Conservation (phyloP, 768 basidiomycete genomes). For the Tephrocybe sp. region DNA sequence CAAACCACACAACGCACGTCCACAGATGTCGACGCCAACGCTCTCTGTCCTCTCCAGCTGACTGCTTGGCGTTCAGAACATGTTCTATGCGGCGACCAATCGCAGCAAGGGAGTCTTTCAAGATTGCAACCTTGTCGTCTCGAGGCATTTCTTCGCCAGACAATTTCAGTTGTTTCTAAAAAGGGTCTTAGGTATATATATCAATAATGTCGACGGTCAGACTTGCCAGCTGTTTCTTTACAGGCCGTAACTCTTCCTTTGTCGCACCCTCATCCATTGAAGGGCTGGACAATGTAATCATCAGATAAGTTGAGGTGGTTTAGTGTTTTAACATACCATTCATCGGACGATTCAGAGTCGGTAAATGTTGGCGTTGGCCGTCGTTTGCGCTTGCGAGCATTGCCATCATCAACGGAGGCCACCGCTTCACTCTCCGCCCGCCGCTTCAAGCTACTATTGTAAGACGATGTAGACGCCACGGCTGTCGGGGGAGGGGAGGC, state of each 20-base stretch:
- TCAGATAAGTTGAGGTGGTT: too few species aligned
- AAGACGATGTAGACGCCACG: conserved; percentile 66
- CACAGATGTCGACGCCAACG: conserved; percentile 94
- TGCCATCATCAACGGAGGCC: conserved; percentile 73
- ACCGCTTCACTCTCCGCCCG: conserved; percentile 86
- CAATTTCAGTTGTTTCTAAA: conserved; percentile 90
- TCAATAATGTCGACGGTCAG: neutral
- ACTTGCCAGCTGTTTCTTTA: conserved; percentile 91
- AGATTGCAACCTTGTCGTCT: conserved; percentile 93
- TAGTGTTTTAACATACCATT: conserved; percentile 85
- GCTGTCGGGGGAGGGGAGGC: conserved; percentile 75
- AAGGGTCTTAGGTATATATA: conserved; percentile 6
- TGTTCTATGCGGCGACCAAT: conserved; percentile 91
- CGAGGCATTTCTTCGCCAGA: conserved; percentile 92
- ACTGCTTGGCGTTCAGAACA: conserved; percentile 74
- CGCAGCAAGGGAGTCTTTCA: conserved; percentile 93
- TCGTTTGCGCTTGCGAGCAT: conserved; percentile 78
- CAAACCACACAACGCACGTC: conserved; percentile 67
- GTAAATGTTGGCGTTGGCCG: conserved; percentile 97
- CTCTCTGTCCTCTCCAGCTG: conserved; percentile 78
- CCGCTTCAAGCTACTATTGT: conserved; percentile 62
- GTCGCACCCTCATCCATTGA: conserved; percentile 94
- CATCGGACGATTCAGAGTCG: conserved; percentile 89
- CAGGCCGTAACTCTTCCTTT: conserved; percentile 94
- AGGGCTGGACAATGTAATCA: conserved; percentile 48